These are phyloP conservation scores for Dendrobium officinale DNA, from an alignment of 106 monocot genomes.

Conservation along the genomic window DNA sequence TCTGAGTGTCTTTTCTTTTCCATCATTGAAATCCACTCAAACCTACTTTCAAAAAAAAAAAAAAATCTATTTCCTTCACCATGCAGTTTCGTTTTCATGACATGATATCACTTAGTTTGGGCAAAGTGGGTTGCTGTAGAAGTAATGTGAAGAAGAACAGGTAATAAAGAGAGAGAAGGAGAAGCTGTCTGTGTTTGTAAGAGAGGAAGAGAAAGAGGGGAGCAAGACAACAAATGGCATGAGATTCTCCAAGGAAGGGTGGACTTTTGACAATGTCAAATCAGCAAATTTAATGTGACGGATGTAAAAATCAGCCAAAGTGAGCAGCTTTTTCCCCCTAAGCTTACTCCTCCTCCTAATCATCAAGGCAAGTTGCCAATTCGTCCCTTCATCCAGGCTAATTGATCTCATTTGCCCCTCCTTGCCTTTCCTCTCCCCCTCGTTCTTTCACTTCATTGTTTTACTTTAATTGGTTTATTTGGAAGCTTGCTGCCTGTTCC, in stretches of 20 bases:
- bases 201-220: background rate
- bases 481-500: constrained; percentile 20
- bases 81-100: too few species aligned
- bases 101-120: too few species aligned
- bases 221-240: constrained; percentile 15
- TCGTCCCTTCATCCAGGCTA: background rate
- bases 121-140: too few species aligned
- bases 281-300: constrained; percentile 39
- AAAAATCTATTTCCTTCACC: too few species aligned
- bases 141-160: background rate
- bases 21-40: too few species aligned
- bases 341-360: background rate
- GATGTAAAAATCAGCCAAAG: constrained; percentile 18
- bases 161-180: background rate
- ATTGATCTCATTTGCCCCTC: background rate
- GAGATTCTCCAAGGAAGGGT: constrained; percentile 46
- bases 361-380: background rate
- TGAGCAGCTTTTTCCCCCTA: constrained; percentile 11
- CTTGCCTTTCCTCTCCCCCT: background rate
- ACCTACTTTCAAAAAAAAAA: too few species aligned
- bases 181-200: too few species aligned
- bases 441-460: constrained; percentile 2
- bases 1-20: too few species aligned
- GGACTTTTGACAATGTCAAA: constrained; percentile 71
- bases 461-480: constrained; percentile 13